Conservation (phyloP, 2,329 filamentous ascomycete species). For the Colletotrichum liriopes region DNA sequence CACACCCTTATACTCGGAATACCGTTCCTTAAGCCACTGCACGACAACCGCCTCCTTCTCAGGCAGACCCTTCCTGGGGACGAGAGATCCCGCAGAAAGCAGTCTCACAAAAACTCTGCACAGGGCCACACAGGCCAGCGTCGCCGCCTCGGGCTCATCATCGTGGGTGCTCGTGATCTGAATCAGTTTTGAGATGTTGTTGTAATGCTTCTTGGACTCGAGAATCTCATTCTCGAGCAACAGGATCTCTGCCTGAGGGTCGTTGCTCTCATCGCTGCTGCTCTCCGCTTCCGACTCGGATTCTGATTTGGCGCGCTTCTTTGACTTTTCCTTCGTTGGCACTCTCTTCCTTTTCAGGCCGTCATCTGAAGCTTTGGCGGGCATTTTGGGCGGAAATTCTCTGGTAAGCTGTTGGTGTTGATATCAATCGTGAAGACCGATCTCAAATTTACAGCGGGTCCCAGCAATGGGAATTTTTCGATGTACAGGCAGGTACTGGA, state of each 20-base stretch:
- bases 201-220: slow-evolving; percentile 91
- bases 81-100: slow-evolving; percentile 80
- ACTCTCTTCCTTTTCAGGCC: slow-evolving; percentile 69
- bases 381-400: slow-evolving; percentile 47
- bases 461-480: slow-evolving; percentile 30
- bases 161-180: slow-evolving; percentile 65
- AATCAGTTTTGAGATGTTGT: slow-evolving; percentile 85
- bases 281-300: slow-evolving; percentile 51
- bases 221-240: slow-evolving; percentile 85
- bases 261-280: slow-evolving; percentile 62
- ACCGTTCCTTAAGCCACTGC: slow-evolving; percentile 83
- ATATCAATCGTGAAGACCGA: slow-evolving; percentile 28
- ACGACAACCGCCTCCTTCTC: slow-evolving; percentile 83
- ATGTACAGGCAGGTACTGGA: background rate
- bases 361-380: slow-evolving; percentile 47
- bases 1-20: slow-evolving; percentile 78
- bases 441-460: slow-evolving; percentile 39
- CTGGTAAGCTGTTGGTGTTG: slow-evolving; percentile 7
- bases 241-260: slow-evolving; percentile 77
- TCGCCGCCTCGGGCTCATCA: slow-evolving; percentile 68
- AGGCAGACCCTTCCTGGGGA: slow-evolving; percentile 74
- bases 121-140: slow-evolving; percentile 83
- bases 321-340: slow-evolving; percentile 57
- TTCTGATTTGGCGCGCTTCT: slow-evolving; percentile 68
- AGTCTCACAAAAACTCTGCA: slow-evolving; percentile 90